Evolutionary conservation across 2,329 filamentous ascomycete species (phyloP), one percentile per base, ranked within the genome.

Genomic region (Penicillium sp.): DNA sequence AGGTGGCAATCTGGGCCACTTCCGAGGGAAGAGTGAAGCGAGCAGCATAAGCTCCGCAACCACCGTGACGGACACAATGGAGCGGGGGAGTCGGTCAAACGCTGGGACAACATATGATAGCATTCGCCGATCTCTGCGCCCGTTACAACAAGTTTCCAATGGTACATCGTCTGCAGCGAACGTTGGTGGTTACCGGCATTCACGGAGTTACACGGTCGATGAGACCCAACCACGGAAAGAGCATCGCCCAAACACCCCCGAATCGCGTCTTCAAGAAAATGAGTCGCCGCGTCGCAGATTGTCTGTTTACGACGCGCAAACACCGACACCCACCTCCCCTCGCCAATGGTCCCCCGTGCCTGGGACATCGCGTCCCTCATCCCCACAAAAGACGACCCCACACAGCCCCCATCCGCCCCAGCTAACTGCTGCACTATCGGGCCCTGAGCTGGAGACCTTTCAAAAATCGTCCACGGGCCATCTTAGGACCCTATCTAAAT

Each of bases 381-480:
- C 64, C n/a, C 58, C 69, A 9, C 67, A 65, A 40, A 62, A 67
- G 43, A 64, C 63, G 18, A 54, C 67, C 9, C 67, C 69, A 10
- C 71, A 62, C 44, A 61, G 55, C n/a, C 66, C 69, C 22, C 68
- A 66, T 40, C 65, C 69, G 31, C 67, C 68, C 21, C 54, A 57
- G 8, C 59, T 76, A 29, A 69, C 71, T 2, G 70, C 80, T 11
- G 77, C 82, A 3, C 73, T 92, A 14, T 82, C 80, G 7, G 80
- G 84, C 0, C 87, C 90, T 2, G 92, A 97, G 60, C 80, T 97
- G 10, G 85, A 92, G 70, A 87, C 85, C 32, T 81, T 99, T 16
- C 89, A 93, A 54, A 90, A 90, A 64, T 97, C 94, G 0, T 90
- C 93, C 0, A 97, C 94, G 1, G 88, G 89, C 54, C 91, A 99